phyloP scores from a whole-genome alignment of 257 asterid species.

The Solanum dulcamara region DNA sequence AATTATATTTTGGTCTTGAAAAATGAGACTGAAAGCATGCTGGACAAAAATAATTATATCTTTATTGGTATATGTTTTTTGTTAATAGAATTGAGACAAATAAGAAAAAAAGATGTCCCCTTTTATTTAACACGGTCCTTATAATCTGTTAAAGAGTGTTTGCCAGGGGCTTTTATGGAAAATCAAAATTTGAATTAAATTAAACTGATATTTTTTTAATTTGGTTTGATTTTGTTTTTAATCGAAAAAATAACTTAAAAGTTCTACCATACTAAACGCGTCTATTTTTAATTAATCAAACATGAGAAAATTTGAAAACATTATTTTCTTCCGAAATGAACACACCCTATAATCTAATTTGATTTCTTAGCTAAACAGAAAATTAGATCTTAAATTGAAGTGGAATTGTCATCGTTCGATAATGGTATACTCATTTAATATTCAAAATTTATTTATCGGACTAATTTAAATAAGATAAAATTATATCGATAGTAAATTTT shows the following conservation, averaged over 20 bases:
- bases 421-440: background rate
- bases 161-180: too few relatives aligned
- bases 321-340: background rate
- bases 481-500: background rate
- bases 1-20: background rate
- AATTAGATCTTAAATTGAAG: background rate
- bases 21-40: background rate
- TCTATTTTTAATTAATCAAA: background rate
- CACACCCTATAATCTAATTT: background rate
- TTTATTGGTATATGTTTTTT: background rate
- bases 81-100: background rate
- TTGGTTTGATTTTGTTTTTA: background rate
- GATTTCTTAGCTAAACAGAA: background rate
- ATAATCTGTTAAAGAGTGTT: background rate
- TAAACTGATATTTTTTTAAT: background rate
- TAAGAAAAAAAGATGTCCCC: background rate
- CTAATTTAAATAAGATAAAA: background rate
- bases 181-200: background rate
- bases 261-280: background rate
- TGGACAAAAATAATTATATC: background rate
- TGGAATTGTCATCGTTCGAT: background rate
- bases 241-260: background rate
- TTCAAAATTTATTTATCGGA: background rate
- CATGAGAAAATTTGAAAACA: background rate
- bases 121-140: background rate